A percentile compares a stretch with the other conserved stretches of the same genome.
Conservation (phyloP, 2,329 filamentous ascomycete species). For the Calycina marina region DNA sequence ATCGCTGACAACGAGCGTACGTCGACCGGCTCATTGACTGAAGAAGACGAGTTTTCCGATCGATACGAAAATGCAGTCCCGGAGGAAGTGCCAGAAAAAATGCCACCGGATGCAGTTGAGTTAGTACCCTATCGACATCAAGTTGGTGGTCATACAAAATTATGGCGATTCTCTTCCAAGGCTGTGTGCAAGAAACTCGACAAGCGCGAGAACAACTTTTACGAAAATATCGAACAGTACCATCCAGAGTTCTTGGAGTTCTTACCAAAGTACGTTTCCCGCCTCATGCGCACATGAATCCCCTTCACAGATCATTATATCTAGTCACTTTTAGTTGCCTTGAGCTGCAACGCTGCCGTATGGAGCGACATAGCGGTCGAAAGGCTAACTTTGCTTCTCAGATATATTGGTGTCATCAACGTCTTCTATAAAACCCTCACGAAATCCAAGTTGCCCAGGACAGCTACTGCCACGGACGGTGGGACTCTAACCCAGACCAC, state of each 20-base stretch:
- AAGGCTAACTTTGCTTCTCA: constrained; percentile 26
- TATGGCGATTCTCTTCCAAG: constrained; percentile 88
- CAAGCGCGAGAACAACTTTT: constrained; percentile 96
- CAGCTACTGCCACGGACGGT: constrained; percentile 15
- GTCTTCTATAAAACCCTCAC: constrained; percentile 85
- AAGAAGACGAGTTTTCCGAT: constrained; percentile 26
- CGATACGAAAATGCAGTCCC: constrained; percentile 35
- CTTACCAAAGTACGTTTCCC: constrained; percentile 67
- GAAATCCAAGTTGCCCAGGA: too few species aligned
- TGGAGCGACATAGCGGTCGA: too few species aligned
- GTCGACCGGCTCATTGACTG: constrained; percentile 20
- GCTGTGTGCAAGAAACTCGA: constrained; percentile 98
- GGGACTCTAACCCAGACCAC: constrained; percentile 11
- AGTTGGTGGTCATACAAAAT: constrained; percentile 88
- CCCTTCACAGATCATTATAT: too few species aligned
- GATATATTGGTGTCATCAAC: constrained; percentile 93
- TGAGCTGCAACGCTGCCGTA: too few species aligned
- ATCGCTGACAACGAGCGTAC: constrained; percentile 7
- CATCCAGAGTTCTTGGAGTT: constrained; percentile 86
- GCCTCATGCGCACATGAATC: too few species aligned
- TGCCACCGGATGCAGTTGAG: constrained; percentile 77
- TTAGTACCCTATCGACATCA: constrained; percentile 95
- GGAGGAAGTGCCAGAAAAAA: constrained; percentile 30
- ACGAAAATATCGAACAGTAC: constrained; percentile 83
- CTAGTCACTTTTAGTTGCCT: too few species aligned